Evolutionary conservation across 305 asterid species (phyloP).

Genomic region (Plantago rigida): DNA sequence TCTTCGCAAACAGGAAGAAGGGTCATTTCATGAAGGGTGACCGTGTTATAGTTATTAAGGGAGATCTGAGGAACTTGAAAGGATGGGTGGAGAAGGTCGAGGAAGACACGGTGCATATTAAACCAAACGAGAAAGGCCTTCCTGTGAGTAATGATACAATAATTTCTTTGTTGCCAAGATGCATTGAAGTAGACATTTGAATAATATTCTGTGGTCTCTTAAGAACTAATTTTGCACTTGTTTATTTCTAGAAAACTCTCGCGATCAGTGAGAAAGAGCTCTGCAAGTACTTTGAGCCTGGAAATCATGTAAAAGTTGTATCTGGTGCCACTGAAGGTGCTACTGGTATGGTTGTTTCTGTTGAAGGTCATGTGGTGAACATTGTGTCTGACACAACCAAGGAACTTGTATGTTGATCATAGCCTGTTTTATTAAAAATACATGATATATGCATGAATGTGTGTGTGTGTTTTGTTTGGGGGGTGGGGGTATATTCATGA

Average conservation of each 20-base stretch:
- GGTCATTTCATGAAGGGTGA: slow-evolving; percentile 95
- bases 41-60: slow-evolving; percentile 77
- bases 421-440: neutral
- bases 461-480: neutral
- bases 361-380: slow-evolving; percentile 89
- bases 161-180: slow-evolving; percentile 3
- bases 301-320: slow-evolving; percentile 87
- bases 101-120: slow-evolving; percentile 85
- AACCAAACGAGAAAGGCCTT: slow-evolving; percentile 69
- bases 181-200: slow-evolving; percentile 7
- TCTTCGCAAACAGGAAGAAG: slow-evolving; percentile 74
- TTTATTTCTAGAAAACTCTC: slow-evolving; percentile 52
- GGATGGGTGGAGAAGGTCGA: slow-evolving; percentile 92
- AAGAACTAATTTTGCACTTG: slow-evolving; percentile 13
- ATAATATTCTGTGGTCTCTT: slow-evolving; percentile 10
- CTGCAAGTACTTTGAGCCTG: slow-evolving; percentile 91
- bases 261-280: slow-evolving; percentile 71
- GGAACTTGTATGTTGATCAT: slow-evolving; percentile 54
- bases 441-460: too few species aligned
- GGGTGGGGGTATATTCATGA: neutral
- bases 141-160: slow-evolving; percentile 41
- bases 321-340: slow-evolving; percentile 92
- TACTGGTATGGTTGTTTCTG: slow-evolving; percentile 94
- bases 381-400: slow-evolving; percentile 91
- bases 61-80: slow-evolving; percentile 79